Percentiles rank a stretch among this genome's conserved stretches.
Conservation (phyloP, 257 asterid species). For the Gentiana macrophylla region DNA sequence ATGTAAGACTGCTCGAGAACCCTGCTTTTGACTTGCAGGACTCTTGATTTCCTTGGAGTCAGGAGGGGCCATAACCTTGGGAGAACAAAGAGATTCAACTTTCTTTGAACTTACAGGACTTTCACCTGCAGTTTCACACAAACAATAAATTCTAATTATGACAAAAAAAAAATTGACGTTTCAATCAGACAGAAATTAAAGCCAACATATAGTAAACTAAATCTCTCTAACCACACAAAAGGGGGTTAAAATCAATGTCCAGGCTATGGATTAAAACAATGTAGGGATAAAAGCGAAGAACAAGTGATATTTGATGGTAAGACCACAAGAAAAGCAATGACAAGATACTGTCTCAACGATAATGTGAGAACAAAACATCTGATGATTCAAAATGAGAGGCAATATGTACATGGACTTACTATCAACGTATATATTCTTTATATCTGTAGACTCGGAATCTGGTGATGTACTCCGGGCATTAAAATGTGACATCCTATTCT, state of each 20-base stretch:
- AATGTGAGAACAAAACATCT: background rate
- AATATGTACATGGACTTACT: slow-evolving; percentile 39
- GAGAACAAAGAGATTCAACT: slow-evolving; percentile 32
- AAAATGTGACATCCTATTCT: slow-evolving; percentile 19
- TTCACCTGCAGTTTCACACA: slow-evolving; percentile 65
- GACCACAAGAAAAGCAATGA: too few species aligned
- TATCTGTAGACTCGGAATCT: too few species aligned
- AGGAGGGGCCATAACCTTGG: slow-evolving; percentile 35
- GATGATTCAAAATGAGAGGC: too few species aligned
- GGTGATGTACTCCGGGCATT: too few species aligned
- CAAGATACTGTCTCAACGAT: background rate
- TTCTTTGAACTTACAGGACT: slow-evolving; percentile 41
- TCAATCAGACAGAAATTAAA: background rate
- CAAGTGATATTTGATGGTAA: background rate
- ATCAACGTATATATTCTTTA: slow-evolving; percentile 74
- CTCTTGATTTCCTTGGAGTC: slow-evolving; percentile 43
- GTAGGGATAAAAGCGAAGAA: background rate
- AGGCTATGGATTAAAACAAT: too few species aligned
- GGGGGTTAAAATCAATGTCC: too few species aligned
- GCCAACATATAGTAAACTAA: too few species aligned
- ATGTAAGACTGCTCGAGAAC: slow-evolving; percentile 28
- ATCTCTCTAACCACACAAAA: background rate
- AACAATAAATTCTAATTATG: slow-evolving; percentile 12
- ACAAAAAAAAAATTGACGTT: slow-evolving; percentile 1
- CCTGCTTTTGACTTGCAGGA: slow-evolving; percentile 49